These are phyloP conservation scores for Colletotrichum sp. DNA, from an alignment of 2,329 filamentous ascomycete species.

Conservation along the genomic window DNA sequence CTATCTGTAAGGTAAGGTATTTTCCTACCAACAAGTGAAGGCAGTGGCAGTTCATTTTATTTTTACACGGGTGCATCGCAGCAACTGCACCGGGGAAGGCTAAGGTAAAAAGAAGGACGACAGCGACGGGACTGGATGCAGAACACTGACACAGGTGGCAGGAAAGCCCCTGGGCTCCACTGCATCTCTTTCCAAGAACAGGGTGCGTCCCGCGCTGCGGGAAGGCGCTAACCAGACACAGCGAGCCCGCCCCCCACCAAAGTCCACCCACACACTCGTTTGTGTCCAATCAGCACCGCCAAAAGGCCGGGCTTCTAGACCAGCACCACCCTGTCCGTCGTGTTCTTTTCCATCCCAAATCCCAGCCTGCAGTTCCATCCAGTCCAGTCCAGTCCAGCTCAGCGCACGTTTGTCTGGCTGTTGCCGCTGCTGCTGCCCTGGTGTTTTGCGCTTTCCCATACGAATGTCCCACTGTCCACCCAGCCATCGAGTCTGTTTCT, in stretches of 20 bases:
- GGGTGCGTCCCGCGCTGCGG: conserved; percentile 7
- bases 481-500: conserved; percentile 1
- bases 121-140: not conserved
- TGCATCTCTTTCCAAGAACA: conserved; percentile 12
- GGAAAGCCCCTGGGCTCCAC: conserved; percentile 9
- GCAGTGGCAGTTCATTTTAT: not conserved
- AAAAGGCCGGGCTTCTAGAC: conserved; percentile 2
- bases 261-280: not conserved
- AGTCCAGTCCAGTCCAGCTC: not conserved
- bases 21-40: not conserved
- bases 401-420: not conserved
- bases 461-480: not conserved
- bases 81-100: not conserved
- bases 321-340: conserved; percentile 1
- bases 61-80: not conserved
- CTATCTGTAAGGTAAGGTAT: not conserved
- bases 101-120: not conserved
- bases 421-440: not conserved
- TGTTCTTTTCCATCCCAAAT: conserved; percentile 1
- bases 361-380: not conserved
- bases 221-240: conserved; percentile 12
- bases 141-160: not conserved
- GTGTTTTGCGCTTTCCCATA: conserved; percentile 6
- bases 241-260: not conserved
- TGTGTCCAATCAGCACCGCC: not conserved